Evolutionary conservation across 768 basidiomycete genomes (phyloP), one percentile per base, ranked within the genome.

Genomic region (Multifurca ochricompacta): DNA sequence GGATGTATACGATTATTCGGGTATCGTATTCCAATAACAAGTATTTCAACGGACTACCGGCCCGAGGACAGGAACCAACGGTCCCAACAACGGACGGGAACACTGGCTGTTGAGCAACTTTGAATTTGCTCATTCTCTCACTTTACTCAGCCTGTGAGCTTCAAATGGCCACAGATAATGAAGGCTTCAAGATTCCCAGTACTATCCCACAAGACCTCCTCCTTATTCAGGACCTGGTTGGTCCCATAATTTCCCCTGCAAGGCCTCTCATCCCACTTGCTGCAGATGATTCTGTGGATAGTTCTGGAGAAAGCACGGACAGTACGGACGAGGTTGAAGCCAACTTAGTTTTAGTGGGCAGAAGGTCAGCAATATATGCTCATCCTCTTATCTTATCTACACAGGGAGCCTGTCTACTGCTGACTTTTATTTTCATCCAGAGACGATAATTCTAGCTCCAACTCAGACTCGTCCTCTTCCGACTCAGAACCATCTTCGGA

Each of bases 261-360:
- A 34, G 30, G 16, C 42, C 46, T 7, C 13, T 43, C 4, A 32
- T 19, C 7, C 28, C 49, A 16, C 48, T 32, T 16, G 30, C 39
- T 14, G 66, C 72, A 10, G 76, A 81, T 49, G 74, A 77, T 62
- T 70, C 64, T 14, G 80, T 80, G 49, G 70, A 73, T 54, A 83
- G 81, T 60, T 78, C 81, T 16, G 74, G 73, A 18, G 65, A 66
- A 41, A 69, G 64, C 41, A 69, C 67, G 35, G 79, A 75, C 52
- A 88, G 86, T 56, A 85, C 86, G 63, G 80, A 81, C 35, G 88
- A 88, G 65, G 81, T 87, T 41, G 84, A 83, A 58, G 83, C 79
- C n/a, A 76, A 76, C 34, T 32, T 51, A 55, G 74, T 85, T 27
- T 72, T 76, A 18, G 65, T 64, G 21, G 47, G 11, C 16, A 16